Percentiles rank a stretch among this genome's conserved stretches.
Conservation (phyloP, 306 rosid species). For the Corylus avellana region DNA sequence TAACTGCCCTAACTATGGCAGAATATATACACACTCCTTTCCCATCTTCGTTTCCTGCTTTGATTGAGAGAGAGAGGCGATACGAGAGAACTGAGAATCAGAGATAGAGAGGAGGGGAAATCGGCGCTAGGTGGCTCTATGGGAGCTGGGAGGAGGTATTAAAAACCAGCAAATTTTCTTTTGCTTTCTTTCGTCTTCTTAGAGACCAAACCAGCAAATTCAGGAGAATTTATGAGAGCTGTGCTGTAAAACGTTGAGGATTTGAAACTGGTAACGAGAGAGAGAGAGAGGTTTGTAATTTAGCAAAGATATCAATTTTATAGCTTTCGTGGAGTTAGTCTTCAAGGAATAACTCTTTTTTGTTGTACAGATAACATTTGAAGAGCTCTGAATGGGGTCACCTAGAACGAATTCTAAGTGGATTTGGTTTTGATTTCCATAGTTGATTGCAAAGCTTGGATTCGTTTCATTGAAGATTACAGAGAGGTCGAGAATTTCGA, state of each 20-base stretch:
- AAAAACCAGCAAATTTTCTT: constrained; percentile 24
- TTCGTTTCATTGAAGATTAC: constrained; percentile 30
- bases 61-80: too few relatives aligned
- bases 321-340: neutral
- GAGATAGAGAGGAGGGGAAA: too few relatives aligned
- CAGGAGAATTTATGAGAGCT: constrained; percentile 27
- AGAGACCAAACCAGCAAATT: constrained; percentile 17
- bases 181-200: constrained; percentile 19
- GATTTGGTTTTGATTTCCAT: constrained; percentile 10
- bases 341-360: constrained; percentile 13
- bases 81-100: too few relatives aligned
- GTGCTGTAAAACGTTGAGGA: constrained; percentile 46
- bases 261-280: constrained; percentile 36
- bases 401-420: constrained; percentile 16
- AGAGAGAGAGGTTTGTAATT: constrained; percentile 34
- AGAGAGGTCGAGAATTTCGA: constrained; percentile 12
- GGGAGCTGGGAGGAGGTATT: constrained; percentile 35
- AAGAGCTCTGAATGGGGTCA: constrained; percentile 12
- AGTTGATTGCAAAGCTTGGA: constrained; percentile 24
- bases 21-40: too few relatives aligned
- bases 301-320: constrained; percentile 25
- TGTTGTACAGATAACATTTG: constrained; percentile 33
- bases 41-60: too few relatives aligned
- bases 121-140: too few relatives aligned
- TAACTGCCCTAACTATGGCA: too few relatives aligned